Evolutionary conservation across 768 basidiomycete genomes (phyloP), one percentile per base, ranked within the genome.

Genomic region (Boletus huronensis): DNA sequence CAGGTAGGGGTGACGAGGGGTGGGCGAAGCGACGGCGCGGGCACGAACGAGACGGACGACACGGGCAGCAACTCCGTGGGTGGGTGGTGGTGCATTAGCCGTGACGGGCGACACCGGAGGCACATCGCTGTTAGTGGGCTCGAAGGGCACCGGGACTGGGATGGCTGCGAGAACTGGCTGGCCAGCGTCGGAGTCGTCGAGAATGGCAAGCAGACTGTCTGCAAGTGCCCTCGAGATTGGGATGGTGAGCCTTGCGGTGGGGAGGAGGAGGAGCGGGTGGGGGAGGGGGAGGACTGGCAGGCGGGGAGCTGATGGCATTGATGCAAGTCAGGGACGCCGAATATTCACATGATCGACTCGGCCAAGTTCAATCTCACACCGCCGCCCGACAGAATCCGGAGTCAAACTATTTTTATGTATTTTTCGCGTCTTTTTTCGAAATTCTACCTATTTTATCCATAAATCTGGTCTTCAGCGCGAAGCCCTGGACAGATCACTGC

Each of bases 201-300:
- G 79, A 59, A 90, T 79, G 0, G 82, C 71, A 35, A 89, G 75
- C 7, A 95, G 72, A 7, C 79, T 80, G 58, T 87, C 82, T 21
- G 85, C 89, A 34, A 85, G 76, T 23, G 78, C 59, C 19, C 76
- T 77, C 17, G 82, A 75, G 21, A 95, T 77, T 0, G 87, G 83
- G 54, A 93, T 70, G 0, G 88, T 84, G 41, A 89, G 74, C 14
- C 84, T 75, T 0, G 87, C 82, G 8, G 82, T 83, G 0, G 93
- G 93, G 13, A 92, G 80, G 35, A 94, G 82, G 53, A 94, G 72
- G 42, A 82, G 73, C 0, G 93, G 93, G 58, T 86, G 76, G 0
- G 82, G 78, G 28, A 95, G 81, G 6, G 82, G 77, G 44, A 95
- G 76, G 28, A 93, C 73, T 4, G 86, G 84, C 6, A 94, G 77